Percentiles rank a stretch among this genome's conserved stretches.
These are phyloP conservation scores for Prunus padus DNA, from an alignment of 306 rosid species.

Conservation along the genomic window DNA sequence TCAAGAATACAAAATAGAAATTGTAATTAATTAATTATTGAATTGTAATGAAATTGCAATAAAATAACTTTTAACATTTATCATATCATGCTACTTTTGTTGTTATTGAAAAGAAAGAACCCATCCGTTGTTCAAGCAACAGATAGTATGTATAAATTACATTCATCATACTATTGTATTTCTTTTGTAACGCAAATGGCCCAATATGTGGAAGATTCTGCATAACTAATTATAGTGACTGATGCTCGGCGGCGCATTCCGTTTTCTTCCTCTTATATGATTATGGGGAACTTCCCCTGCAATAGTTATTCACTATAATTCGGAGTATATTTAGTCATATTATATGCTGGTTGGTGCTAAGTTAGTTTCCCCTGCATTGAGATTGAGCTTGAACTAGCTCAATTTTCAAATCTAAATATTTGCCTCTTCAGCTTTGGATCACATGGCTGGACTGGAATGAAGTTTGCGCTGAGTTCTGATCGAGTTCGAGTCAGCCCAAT, in stretches of 20 bases:
- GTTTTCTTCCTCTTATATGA: not conserved
- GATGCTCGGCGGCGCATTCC: not conserved
- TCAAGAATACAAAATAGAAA: no score
- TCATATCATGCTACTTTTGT: constrained; percentile 17
- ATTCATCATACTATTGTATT: not conserved
- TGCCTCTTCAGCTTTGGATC: not conserved
- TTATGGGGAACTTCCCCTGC: not conserved
- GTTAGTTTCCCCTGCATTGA: not conserved
- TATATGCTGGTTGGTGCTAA: not conserved
- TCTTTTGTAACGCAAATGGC: not conserved
- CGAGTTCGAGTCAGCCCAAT: not conserved
- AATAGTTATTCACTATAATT: not conserved
- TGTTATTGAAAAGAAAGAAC: constrained; percentile 51
- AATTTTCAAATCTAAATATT: not conserved
- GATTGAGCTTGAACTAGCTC: not conserved
- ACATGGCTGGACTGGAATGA: not conserved
- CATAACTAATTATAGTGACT: no score
- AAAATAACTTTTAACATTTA: not conserved
- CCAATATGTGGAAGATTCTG: not conserved
- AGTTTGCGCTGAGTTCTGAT: not conserved
- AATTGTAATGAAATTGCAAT: no score
- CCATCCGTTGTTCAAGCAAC: constrained; percentile 52
- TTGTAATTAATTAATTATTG: no score
- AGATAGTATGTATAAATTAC: constrained; percentile 41
- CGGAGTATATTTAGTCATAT: not conserved